Base-by-base conservation (phyloP, 2,329 filamentous ascomycete genomes). In the Rhexocercosporidium sp. region DNA sequence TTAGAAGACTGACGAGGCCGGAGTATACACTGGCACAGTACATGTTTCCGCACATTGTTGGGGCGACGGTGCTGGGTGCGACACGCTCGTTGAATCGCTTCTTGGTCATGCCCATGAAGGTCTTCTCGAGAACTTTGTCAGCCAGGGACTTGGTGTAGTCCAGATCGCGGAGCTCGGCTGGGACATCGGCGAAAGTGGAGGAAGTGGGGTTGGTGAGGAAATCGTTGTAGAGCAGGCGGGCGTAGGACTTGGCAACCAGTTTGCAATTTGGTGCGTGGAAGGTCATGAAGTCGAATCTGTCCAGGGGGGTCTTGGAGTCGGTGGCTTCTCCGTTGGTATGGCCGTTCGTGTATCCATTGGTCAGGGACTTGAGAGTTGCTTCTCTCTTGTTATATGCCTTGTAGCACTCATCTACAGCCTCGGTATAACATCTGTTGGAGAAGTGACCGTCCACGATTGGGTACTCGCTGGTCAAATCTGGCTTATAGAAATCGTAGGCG, bases 201-300 rank as follows among this genome's bases (percentile, higher is more conserved):
- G 85, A 83, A 70, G 88, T 84, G 57, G 92, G 88, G 79, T 93
- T 86, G 79, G 83, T 82, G 41, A 95, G 85, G 84, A 91, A 96
- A 82, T 96, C 92, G 79, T 95, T 93, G 86, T 96, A 96, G 66
- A 95, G 84, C 71, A 96, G 85, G 73, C 92, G 91, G 68, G 88
- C 92, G 78, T 94, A 96, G 20, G 91, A 94, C 84, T 96, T 96
- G 78, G 91, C 84, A 69, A 96, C 92, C 66, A 94, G 85, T 84
- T 96, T 96, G 90, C 92, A 96, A 71, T 90, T 95, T 47, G 92
- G 92, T 20, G 92, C 86, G 80, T 96, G 92, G 88, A 94, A 96
- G 68, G 89, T 81, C 78, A 96, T 81, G 83, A 93, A 92, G 81
- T 95, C 92, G 79, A 96, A 96, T 77, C 91, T 90, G 80, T 95